phyloP scores from a whole-genome alignment of 1,284 basidiomycete genomes.

The Irpex sp. region DNA sequence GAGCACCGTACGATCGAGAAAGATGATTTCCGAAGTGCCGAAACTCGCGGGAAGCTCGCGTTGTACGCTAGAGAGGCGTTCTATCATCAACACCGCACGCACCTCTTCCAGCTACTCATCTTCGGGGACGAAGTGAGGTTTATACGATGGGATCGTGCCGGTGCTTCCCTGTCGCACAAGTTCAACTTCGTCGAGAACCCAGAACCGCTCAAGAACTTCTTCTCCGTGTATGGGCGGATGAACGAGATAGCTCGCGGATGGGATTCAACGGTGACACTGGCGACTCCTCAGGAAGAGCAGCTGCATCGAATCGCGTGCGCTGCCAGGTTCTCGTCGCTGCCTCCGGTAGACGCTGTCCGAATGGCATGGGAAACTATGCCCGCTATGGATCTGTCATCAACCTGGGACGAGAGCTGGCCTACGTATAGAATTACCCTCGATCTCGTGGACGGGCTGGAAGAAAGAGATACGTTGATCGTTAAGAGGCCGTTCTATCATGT shows the following conservation, averaged over 20 bases:
- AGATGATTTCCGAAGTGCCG: not conserved
- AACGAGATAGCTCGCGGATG: not conserved
- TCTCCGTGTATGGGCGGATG: not conserved
- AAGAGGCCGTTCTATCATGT: not conserved
- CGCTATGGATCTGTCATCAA: not conserved
- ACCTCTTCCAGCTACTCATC: not conserved
- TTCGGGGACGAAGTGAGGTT: not conserved
- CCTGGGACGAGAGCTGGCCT: not conserved
- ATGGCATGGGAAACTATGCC: too few species aligned
- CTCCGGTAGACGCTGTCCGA: too few species aligned
- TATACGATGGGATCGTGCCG: not conserved
- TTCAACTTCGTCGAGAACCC: not conserved
- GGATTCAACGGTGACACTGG: not conserved
- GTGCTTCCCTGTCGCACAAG: not conserved
- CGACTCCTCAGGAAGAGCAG: too few species aligned
- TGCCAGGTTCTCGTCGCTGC: too few species aligned
- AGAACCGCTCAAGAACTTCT: not conserved
- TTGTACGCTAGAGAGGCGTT: not conserved
- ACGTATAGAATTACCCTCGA: not conserved
- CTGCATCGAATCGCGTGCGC: too few species aligned
- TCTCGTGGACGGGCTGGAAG: not conserved
- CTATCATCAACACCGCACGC: not conserved
- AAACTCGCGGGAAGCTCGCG: not conserved
- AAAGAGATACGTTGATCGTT: not conserved
- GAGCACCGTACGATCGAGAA: not conserved